Evolutionary conservation across 768 basidiomycete genomes (phyloP).

Genomic region (Amanita rimosa): DNA sequence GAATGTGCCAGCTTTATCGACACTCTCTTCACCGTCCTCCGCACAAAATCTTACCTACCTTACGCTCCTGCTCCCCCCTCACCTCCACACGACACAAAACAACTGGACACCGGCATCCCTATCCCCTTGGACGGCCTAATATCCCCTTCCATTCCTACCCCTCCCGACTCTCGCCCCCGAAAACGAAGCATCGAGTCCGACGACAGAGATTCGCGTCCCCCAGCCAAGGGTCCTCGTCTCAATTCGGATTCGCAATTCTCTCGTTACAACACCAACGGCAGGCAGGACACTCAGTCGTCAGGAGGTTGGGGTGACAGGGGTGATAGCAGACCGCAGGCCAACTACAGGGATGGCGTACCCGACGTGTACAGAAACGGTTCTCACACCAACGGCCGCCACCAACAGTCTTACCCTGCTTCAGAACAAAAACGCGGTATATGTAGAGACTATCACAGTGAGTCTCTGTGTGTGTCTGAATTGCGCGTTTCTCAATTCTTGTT

Average conservation of each 20-base stretch:
- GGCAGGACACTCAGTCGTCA: slow-evolving; percentile 20
- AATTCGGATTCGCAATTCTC: slow-evolving; percentile 55
- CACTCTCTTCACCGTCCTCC: slow-evolving; percentile 73
- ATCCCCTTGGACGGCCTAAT: slow-evolving; percentile 65
- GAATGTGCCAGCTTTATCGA: slow-evolving; percentile 74
- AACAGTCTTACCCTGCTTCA: slow-evolving; percentile 56
- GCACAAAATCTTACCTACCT: slow-evolving; percentile 79
- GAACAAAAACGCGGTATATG: slow-evolving; percentile 73
- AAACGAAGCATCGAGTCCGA: slow-evolving; percentile 60
- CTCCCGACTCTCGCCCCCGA: slow-evolving; percentile 39
- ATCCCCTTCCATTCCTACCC: slow-evolving; percentile 26
- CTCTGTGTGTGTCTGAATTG: neutral
- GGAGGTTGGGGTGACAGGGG: slow-evolving; percentile 32
- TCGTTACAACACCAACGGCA: slow-evolving; percentile 33
- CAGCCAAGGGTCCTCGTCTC: slow-evolving; percentile 65
- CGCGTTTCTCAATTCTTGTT: slow-evolving; percentile 4
- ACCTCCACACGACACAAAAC: slow-evolving; percentile 29
- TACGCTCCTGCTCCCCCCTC: slow-evolving; percentile 36
- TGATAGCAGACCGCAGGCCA: slow-evolving; percentile 17
- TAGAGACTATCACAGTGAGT: slow-evolving; percentile 88
- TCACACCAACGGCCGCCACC: slow-evolving; percentile 31
- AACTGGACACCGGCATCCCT: slow-evolving; percentile 59
- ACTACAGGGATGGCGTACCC: slow-evolving; percentile 20
- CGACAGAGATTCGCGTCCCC: slow-evolving; percentile 44
- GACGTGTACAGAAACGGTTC: slow-evolving; percentile 23